Evolutionary conservation across 2,329 filamentous ascomycete species (phyloP), one percentile per base, ranked within the genome.

Genomic region (Chaetomiaceae sp.): DNA sequence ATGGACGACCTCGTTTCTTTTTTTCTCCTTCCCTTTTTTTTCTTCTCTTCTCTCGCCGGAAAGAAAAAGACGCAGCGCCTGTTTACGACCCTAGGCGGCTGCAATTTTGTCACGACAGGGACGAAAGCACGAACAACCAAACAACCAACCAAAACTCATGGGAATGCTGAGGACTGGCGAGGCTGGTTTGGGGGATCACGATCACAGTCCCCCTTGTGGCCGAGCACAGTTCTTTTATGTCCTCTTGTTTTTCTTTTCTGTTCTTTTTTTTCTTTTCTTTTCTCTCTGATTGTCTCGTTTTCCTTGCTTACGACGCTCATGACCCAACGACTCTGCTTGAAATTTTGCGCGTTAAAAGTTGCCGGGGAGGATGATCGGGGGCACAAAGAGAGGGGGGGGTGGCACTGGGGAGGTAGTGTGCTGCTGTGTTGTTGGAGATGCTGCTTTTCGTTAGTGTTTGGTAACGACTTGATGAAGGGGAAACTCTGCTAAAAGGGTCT

Each of bases 271-370:
- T n/a, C 35, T 41, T 21, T 10, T 42, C 31, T n/a, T 38, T 33
- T 38, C 37, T 43, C 27, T 19, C 13, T 48, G 34, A 10, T 23
- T 27, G 44, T 35, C 48, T 44, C 40, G 45, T 51, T 54, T 55
- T 54, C 47, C 44, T 55, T 48, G 43, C 44, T 54, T 40, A 58
- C 46, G 56, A 60, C 47, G 50, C 33, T 59, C 45, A 60, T 57
- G 55, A 60, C 56, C 46, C 6, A 51, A 56, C 47, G 54, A 56
- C 30, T 51, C 31, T 46, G 16, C 13, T 44, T 51, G 31, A 30
- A n/a, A n/a, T 27, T 52, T 42, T 19, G 16, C n/a, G 27, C 20
- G 39, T 13, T 21, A 51, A 50, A 50, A 46, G 30, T 50, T 20
- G 39, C 19, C 10, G 42, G 16, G 23, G 47, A 27, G 25, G 25